Percentiles rank a stretch among this genome's conserved stretches.
These are phyloP conservation scores for Platanthera guangdongensis DNA, from an alignment of 106 monocot genomes.

Conservation along the genomic window DNA sequence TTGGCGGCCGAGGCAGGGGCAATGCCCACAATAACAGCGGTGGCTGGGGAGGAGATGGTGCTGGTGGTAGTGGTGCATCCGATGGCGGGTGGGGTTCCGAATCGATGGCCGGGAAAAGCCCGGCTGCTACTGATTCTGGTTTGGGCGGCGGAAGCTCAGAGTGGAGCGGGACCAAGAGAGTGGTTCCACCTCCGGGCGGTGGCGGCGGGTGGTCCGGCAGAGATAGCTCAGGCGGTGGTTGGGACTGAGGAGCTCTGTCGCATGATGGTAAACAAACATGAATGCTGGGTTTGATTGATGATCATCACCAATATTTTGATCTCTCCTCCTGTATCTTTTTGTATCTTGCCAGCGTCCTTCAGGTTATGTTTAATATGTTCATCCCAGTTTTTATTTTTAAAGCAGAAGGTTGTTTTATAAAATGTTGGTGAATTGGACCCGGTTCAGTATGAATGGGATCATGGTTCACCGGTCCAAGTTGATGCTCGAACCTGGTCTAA, in stretches of 20 bases:
- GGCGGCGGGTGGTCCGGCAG: slow-evolving; percentile 17
- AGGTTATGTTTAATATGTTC: too few species aligned
- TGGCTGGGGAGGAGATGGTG: neutral
- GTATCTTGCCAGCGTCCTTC: too few species aligned
- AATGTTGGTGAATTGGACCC: too few species aligned
- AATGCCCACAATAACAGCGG: neutral
- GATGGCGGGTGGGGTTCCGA: slow-evolving; percentile 6
- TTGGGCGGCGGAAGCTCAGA: slow-evolving; percentile 1
- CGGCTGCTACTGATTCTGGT: neutral
- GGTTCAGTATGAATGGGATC: too few species aligned
- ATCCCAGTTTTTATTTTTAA: too few species aligned
- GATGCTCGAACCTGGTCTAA: too few species aligned
- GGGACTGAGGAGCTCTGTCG: neutral
- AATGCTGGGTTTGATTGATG: too few species aligned
- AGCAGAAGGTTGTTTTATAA: too few species aligned
- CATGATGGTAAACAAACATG: too few species aligned
- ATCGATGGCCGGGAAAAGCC: neutral
- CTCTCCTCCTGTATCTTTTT: too few species aligned
- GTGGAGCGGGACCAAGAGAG: slow-evolving; percentile 16
- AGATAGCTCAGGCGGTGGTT: slow-evolving; percentile 13
- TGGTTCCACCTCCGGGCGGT: slow-evolving; percentile 1
- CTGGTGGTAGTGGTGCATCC: neutral
- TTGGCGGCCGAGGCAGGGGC: neutral
- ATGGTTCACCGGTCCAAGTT: too few species aligned
- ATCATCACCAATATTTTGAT: too few species aligned